Conservation (phyloP, 192 early-diverging fungal species). For the Diversispora epigaea region DNA sequence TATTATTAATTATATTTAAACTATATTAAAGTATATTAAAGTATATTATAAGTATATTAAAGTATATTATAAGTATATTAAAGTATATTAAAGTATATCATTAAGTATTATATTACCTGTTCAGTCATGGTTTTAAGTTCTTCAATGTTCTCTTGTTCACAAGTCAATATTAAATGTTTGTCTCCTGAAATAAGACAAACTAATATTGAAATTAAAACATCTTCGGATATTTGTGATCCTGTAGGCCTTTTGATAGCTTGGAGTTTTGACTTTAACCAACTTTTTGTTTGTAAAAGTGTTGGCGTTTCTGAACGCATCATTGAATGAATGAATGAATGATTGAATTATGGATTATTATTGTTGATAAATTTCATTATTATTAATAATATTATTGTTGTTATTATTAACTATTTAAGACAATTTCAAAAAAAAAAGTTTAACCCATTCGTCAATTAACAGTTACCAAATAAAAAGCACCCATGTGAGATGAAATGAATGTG, state of each 20-base stretch:
- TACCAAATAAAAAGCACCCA: too few species aligned
- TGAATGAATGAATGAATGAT: not conserved
- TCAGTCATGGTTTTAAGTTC: constrained; percentile 49
- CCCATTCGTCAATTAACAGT: too few species aligned
- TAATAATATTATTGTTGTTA: too few species aligned
- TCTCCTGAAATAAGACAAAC: constrained; percentile 52
- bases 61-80: not conserved
- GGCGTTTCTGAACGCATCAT: constrained; percentile 26
- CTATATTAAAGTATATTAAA: not conserved
- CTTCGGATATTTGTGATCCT: constrained; percentile 49
- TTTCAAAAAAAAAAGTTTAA: too few species aligned
- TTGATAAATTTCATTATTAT: too few species aligned
- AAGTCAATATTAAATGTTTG: constrained; percentile 52
- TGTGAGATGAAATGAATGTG: too few species aligned
- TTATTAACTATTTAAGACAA: too few species aligned
- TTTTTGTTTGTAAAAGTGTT: constrained; percentile 29
- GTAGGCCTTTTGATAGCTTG: constrained; percentile 44
- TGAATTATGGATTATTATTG: too few species aligned
- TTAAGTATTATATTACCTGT: constrained; percentile 38
- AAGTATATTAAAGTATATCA: not conserved
- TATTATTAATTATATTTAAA: not conserved
- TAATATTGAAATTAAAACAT: constrained; percentile 56
- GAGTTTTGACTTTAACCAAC: constrained; percentile 51
- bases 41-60: not conserved
- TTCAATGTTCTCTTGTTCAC: constrained; percentile 38